Base-by-base conservation (phyloP, 1,139 yeast species). In the Pichia sp. region DNA sequence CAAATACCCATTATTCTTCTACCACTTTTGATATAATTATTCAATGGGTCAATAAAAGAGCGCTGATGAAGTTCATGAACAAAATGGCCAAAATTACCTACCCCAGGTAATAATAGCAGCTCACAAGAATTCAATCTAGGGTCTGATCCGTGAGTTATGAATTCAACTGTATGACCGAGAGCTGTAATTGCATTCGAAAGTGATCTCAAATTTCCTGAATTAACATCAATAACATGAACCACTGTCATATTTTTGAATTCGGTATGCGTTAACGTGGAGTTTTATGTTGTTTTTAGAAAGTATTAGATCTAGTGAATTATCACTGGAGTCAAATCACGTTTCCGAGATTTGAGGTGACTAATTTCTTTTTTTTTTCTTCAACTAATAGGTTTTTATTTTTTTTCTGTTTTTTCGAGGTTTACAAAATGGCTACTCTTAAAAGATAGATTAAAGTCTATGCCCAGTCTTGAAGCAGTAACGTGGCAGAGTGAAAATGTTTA, bases 41-140 rank as follows among this genome's bases (percentile, higher is more conserved):
- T 66, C 26, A 91, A 67, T 0, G 94, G 94, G 26, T 67, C 72
- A 11, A 71, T 76, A 44, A 91, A 76, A 0, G 79, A 75, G 46
- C 84, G 70, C 3, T 67, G 67, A 40, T 70, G 71, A 40, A 91
- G 62, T 52, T 84, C 77, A 41, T 74, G 75, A 47, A 88, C 86
- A 59, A 91, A 89, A 60, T 91, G 97, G 31, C 95, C 98, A 61
- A 78, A 91, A 59, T 88, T 89, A 22, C 98, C 98, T 5, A 91
- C 98, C 21, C 98, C 98, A 12, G 98, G 98, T 33, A 91, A 72
- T 42, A 84, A 68, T 47, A 84, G 64, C 53, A 67, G 76, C 35
- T 68, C 65, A 38, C 82, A 80, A 12, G 65, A 57, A n/a, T 57
- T 44, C 33, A 77, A 61, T 36, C 64, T 65, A 28, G 68, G 67